Evolutionary conservation across 352 stramenopile species (phyloP).

Genomic region (Blastocystis sp.): DNA sequence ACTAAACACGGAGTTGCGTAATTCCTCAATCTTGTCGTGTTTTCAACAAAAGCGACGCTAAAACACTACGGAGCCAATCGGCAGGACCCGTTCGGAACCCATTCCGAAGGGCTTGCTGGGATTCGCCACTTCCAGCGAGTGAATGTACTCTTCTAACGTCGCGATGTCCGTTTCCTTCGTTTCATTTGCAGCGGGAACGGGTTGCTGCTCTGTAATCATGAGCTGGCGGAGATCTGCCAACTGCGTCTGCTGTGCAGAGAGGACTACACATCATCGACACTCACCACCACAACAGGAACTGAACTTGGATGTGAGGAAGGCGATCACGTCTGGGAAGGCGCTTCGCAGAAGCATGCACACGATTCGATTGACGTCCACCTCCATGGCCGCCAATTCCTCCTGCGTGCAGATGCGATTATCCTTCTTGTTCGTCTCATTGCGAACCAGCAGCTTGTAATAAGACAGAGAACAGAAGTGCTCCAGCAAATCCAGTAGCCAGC

Average conservation of each 20-base stretch:
- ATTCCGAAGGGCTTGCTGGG: no score
- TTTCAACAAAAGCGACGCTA: not conserved
- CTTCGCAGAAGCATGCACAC: no score
- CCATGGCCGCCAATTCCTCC: not conserved
- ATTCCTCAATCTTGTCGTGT: no score
- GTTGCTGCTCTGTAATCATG: not conserved
- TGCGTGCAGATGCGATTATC: not conserved
- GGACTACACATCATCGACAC: not conserved
- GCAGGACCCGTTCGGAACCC: not conserved
- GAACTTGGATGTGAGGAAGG: not conserved
- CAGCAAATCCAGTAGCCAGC: not conserved
- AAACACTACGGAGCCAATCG: not conserved
- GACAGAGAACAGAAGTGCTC: not conserved
- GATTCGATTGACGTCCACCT: no score
- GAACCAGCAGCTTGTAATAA: not conserved
- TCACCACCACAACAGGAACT: not conserved
- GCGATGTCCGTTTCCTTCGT: not conserved
- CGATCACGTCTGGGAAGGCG: not conserved
- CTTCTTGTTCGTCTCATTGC: slow-evolving; percentile 1
- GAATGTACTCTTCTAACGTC: not conserved
- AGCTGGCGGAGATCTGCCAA: not conserved
- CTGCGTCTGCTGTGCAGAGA: not conserved
- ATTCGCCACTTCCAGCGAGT: not conserved
- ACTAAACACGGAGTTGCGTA: not conserved
- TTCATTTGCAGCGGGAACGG: not conserved